These are phyloP conservation scores for Nicotiana obtusifolia DNA, from an alignment of 257 asterid genomes.

Conservation along the genomic window DNA sequence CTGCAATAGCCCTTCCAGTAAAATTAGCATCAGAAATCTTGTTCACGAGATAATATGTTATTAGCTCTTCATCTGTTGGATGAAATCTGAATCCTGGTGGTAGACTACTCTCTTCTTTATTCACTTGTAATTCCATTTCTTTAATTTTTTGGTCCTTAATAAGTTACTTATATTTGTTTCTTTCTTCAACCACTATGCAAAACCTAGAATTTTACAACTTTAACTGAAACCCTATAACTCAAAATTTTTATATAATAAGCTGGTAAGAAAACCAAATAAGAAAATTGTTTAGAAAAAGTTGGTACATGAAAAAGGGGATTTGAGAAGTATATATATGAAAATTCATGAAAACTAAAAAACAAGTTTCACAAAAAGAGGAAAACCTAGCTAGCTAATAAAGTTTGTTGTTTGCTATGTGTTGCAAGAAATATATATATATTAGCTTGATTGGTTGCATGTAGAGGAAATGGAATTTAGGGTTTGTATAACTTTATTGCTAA, in stretches of 20 bases:
- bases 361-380: neutral
- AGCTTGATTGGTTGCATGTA: slow-evolving; percentile 22
- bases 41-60: slow-evolving; percentile 67
- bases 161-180: neutral
- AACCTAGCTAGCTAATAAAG: neutral
- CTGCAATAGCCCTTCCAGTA: slow-evolving; percentile 75
- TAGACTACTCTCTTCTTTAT: slow-evolving; percentile 44
- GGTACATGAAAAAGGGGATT: neutral
- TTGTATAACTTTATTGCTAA: neutral
- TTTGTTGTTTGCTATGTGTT: slow-evolving; percentile 3
- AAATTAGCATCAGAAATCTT: slow-evolving; percentile 71
- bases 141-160: neutral
- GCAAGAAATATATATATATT: neutral
- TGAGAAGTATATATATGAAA: neutral
- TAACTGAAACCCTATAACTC: slow-evolving; percentile 29
- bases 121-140: slow-evolving; percentile 44
- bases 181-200: neutral
- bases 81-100: slow-evolving; percentile 95
- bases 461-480: slow-evolving; percentile 1
- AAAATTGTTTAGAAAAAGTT: neutral
- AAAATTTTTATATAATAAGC: neutral
- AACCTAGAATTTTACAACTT: slow-evolving; percentile 16
- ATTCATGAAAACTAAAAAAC: too few relatives aligned
- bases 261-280: neutral
- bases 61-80: slow-evolving; percentile 84